Base-by-base conservation (phyloP, 805 yeast genomes). In the Sugiyamaella marilandica region DNA sequence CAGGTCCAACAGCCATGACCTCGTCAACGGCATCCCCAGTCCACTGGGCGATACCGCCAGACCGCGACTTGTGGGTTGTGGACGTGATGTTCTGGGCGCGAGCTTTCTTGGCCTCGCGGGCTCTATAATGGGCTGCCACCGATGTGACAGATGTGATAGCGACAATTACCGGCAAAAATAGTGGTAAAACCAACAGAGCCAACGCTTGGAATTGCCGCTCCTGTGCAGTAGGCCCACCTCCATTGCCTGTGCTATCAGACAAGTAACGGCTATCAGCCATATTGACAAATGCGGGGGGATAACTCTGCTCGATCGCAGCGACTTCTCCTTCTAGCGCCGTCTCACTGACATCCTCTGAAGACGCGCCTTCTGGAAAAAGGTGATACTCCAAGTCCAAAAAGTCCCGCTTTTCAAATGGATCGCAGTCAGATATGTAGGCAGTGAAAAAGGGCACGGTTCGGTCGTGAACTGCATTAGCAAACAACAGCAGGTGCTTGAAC, bases 401-500 rank as follows among this genome's bases (percentile, higher is more conserved):
- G 76, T 76, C 76, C 79, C 77, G 46, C 70, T 72, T 70, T 34
- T 82, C 82, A 65, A 89, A 90, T 1, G 96, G 96, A 51, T 87
- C 81, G 55, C 76, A 78, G 31, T 82, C 76, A 2, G 92, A 76
- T 53, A 92, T 84, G 66, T 75, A 90, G 0, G 95, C 76, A 0
- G 97, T 88, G 70, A 82, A 87, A 66, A 89, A 92, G 13, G 92
- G 84, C 7, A 91, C 98, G 0, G 95, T 81, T 54, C 97, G 75
- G 68, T 91, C 98, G 63, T 87, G 83, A 52, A 82, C 76, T 21
- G 84, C 77, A 68, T 92, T 91, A 9, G 96, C 90, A 52, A 89
- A 72, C 1, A 82, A 65, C 2, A 80, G 71, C 50, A 85, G 76
- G 51, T 77, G 74, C 55, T 81, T 70, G 65, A 91, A 91, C 53